Evolutionary conservation across 257 asterid species (phyloP), one percentile per base, ranked within the genome.

Genomic region (Euphrasia confusa): DNA sequence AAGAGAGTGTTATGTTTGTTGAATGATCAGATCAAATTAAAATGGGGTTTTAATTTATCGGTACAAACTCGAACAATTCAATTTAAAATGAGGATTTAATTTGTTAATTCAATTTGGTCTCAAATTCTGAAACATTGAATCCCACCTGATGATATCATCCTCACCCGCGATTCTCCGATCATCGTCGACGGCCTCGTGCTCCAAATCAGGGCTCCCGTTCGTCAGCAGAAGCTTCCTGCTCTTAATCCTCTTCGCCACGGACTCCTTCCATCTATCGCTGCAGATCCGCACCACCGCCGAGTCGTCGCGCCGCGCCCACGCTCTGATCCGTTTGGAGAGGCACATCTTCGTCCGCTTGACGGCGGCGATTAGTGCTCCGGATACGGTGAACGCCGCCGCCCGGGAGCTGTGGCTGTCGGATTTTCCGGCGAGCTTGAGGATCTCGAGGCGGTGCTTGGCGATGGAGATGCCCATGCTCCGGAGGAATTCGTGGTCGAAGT

Each of bases 381-480:
- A 7, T 14, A 11, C 5, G 49, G 15, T 11, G 15, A 5, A 50
- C 65, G 33, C 10, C 65, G 33, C 10, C 40, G 37, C 7, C 40
- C 40, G 40, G 40, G 10, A 35, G 6, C 6, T 32, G 37, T 5
- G 37, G 37, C 50, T 15, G 7, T 60, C 53, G 13, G 56, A 71
- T 60, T 64, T 83, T 32, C 78, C 66, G 26, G 80, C 78, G n/a
- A 85, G 83, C 61, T 87, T 87, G 87, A 87, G 90, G 66, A 83
- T 85, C 52, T 82, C 84, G 13, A 85, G 87, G 54, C 95, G 54
- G 74, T 87, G 94, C 65, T 84, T 88, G 68, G 95, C 95, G 7
- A 77, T 54, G 44, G 76, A 63, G 40, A 75, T 64, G 58, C 74
- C 94, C 83, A 82, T 77, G 72, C 87, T 82, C 56, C 74, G 83